A percentile compares a stretch with the other conserved stretches of the same genome.
Conservation (phyloP, 768 basidiomycete genomes). For the Boletus fagicola region DNA sequence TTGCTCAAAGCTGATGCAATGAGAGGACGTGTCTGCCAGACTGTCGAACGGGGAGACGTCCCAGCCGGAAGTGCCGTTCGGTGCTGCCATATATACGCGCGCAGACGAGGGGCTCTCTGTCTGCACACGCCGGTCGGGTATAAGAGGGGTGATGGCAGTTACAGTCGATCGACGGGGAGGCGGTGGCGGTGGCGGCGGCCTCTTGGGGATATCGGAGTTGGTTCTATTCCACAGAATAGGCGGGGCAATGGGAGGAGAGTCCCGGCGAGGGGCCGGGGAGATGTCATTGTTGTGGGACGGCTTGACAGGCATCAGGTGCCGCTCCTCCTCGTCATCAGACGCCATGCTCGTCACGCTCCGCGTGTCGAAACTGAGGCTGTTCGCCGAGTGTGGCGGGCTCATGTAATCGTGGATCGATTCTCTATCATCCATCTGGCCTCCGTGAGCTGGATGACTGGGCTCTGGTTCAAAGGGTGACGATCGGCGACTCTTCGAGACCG, state of each 20-base stretch:
- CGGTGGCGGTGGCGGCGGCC: slow-evolving; percentile 65
- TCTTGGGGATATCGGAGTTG: slow-evolving; percentile 30
- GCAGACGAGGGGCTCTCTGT: slow-evolving; percentile 13
- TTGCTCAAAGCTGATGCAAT: slow-evolving; percentile 59
- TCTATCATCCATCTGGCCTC: slow-evolving; percentile 27
- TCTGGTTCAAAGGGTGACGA: slow-evolving; percentile 37
- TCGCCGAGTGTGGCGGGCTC: slow-evolving; percentile 27
- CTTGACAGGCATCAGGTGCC: slow-evolving; percentile 31
- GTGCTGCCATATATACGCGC: slow-evolving; percentile 28
- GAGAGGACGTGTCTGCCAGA: slow-evolving; percentile 45
- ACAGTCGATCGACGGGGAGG: slow-evolving; percentile 52
- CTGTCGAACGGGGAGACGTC: slow-evolving; percentile 68
- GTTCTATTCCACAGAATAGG: slow-evolving; percentile 26
- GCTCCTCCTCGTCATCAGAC: slow-evolving; percentile 46
- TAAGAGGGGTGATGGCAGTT: slow-evolving; percentile 38
- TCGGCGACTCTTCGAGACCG: slow-evolving; percentile 15
- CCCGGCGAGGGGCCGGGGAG: slow-evolving; percentile 22
- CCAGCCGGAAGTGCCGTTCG: slow-evolving; percentile 34
- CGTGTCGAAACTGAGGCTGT: slow-evolving; percentile 30
- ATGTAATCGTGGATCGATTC: slow-evolving; percentile 16
- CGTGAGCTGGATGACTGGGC: slow-evolving; percentile 10
- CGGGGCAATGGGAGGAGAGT: slow-evolving; percentile 5
- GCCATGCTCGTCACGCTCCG: slow-evolving; percentile 43
- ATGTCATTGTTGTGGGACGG: slow-evolving; percentile 24
- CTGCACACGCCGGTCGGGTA: slow-evolving; percentile 43